These are phyloP conservation scores for Leccinum boreale DNA, from an alignment of 768 basidiomycete genomes.

Conservation along the genomic window DNA sequence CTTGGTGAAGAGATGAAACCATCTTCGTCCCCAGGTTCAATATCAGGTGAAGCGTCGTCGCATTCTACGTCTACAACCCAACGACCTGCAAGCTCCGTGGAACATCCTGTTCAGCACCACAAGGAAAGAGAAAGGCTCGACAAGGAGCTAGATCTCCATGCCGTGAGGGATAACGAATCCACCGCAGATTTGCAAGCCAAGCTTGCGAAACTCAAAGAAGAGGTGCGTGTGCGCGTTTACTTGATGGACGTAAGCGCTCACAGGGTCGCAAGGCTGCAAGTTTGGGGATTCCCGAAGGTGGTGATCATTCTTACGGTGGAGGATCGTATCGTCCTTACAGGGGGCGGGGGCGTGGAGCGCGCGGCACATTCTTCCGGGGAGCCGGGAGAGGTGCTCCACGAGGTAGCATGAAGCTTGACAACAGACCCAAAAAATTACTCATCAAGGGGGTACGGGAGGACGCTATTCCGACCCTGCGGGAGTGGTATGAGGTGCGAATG, in stretches of 20 bases:
- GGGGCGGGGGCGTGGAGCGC: constrained; percentile 58
- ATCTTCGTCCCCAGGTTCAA: constrained; percentile 28
- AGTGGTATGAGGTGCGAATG: constrained; percentile 75
- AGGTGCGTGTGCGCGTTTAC: constrained; percentile 47
- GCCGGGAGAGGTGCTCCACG: constrained; percentile 65
- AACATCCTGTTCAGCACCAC: constrained; percentile 44
- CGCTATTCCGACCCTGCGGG: constrained; percentile 58
- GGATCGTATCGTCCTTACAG: constrained; percentile 63
- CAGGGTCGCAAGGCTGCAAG: constrained; percentile 57
- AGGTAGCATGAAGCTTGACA: constrained; percentile 84
- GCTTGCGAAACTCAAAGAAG: constrained; percentile 72
- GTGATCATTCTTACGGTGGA: constrained; percentile 34
- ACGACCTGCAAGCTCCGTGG: constrained; percentile 23
- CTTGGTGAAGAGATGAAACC: constrained; percentile 76
- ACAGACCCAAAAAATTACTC: constrained; percentile 77
- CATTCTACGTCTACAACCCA: constrained; percentile 24
- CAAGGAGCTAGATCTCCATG: constrained; percentile 73
- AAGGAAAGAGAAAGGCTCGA: constrained; percentile 69
- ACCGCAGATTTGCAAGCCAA: constrained; percentile 73
- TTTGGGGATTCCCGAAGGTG: constrained; percentile 59
- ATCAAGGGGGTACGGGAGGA: constrained; percentile 63
- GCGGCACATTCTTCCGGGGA: constrained; percentile 57
- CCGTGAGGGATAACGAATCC: constrained; percentile 42
- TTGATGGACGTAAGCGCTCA: constrained; percentile 7
- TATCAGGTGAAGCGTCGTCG: constrained; percentile 29